phyloP scores from a whole-genome alignment of 179 eudicot genomes.

The Spinacia oleracea region DNA sequence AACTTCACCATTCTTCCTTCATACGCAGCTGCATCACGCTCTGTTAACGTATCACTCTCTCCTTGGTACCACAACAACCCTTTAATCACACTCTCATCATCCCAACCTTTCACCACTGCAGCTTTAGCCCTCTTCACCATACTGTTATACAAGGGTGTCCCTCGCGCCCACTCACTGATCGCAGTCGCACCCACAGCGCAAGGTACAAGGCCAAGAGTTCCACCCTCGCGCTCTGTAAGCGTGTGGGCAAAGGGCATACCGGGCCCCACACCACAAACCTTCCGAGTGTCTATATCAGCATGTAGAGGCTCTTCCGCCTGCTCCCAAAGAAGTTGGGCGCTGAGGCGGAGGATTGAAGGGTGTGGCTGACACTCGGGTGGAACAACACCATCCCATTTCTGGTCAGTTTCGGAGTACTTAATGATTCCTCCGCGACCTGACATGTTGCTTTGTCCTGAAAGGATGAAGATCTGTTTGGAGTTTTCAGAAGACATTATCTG shows the following conservation, averaged over 20 bases:
- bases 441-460: constrained; percentile 98
- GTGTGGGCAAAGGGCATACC: constrained; percentile 82
- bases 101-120: constrained; percentile 31
- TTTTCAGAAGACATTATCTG: constrained; percentile 12
- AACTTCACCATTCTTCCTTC: constrained; percentile 63
- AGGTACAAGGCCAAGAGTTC: constrained; percentile 58
- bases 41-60: constrained; percentile 65
- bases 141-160: constrained; percentile 53
- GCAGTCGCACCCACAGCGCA: constrained; percentile 94
- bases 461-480: constrained; percentile 62
- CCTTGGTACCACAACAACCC: constrained; percentile 93
- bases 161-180: constrained; percentile 81
- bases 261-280: constrained; percentile 85
- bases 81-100: constrained; percentile 46
- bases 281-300: constrained; percentile 67
- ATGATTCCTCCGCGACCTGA: constrained; percentile 82
- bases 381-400: constrained; percentile 60
- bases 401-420: constrained; percentile 23
- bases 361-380: constrained; percentile 67
- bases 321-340: constrained; percentile 59
- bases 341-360: constrained; percentile 60
- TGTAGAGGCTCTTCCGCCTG: constrained; percentile 73
- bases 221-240: constrained; percentile 40
- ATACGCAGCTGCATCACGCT: constrained; percentile 50
- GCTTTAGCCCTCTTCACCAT: constrained; percentile 64